Evolutionary conservation across 495 filamentous ascomycete species (phyloP).

Genomic region (Neurospora africana): DNA sequence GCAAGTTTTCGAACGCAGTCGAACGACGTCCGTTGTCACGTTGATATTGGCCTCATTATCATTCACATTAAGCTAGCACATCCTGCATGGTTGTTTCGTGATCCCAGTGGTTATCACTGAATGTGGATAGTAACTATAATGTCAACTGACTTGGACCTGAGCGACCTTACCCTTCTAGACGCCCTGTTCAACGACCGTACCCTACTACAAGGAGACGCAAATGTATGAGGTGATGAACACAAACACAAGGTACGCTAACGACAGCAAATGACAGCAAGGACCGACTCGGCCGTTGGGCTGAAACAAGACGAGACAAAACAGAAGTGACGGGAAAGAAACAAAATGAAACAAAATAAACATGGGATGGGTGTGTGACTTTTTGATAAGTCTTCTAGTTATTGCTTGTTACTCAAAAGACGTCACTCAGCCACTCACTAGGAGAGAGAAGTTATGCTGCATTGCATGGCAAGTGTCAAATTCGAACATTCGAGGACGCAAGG

Average conservation of each 20-base stretch:
- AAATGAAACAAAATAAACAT: neutral
- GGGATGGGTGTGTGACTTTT: neutral
- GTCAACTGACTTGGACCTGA: neutral
- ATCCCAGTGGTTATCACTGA: neutral
- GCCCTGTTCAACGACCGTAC: neutral
- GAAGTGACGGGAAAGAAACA: neutral
- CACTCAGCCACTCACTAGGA: neutral
- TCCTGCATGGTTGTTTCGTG: no score
- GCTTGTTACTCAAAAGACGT: neutral
- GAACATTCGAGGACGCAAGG: neutral
- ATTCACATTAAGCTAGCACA: neutral
- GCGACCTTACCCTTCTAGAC: neutral
- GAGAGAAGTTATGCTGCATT: neutral
- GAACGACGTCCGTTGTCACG: neutral
- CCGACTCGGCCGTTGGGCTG: neutral
- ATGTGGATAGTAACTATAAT: no score
- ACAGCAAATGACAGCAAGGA: neutral
- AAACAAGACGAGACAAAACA: neutral
- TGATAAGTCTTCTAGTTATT: no score
- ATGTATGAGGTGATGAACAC: neutral
- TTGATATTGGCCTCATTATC: neutral
- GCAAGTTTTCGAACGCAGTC: neutral
- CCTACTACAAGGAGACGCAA: neutral
- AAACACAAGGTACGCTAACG: neutral
- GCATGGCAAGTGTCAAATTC: neutral